Evolutionary conservation across 2,329 filamentous ascomycete genomes (phyloP).

Genomic region (Zalaria obscura): DNA sequence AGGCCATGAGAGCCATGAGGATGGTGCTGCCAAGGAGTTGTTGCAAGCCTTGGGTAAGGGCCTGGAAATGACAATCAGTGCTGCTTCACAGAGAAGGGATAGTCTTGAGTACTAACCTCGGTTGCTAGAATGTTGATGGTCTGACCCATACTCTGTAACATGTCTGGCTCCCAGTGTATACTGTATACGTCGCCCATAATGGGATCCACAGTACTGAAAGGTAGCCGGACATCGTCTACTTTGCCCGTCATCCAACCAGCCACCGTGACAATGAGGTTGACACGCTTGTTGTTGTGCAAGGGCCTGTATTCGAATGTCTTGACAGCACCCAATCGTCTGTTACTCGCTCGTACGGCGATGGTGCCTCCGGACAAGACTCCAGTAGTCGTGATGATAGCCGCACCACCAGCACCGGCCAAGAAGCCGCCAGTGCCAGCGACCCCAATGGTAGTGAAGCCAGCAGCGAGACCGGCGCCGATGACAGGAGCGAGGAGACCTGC

Average conservation of each 20-base stretch:
- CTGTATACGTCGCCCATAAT: slow-evolving; percentile 98
- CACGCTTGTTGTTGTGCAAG: slow-evolving; percentile 92
- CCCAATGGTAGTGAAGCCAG: slow-evolving; percentile 89
- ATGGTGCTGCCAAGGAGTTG: slow-evolving; percentile 88
- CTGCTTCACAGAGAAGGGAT: background rate
- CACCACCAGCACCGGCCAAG: slow-evolving; percentile 79
- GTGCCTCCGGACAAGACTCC: slow-evolving; percentile 76
- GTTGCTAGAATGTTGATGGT: slow-evolving; percentile 98
- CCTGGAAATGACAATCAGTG: slow-evolving; percentile 37
- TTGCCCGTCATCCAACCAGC: slow-evolving; percentile 99
- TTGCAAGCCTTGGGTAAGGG: slow-evolving; percentile 88
- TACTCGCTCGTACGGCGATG: slow-evolving; percentile 75
- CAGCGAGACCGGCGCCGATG: slow-evolving; percentile 85
- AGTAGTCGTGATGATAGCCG: slow-evolving; percentile 83
- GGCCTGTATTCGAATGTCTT: slow-evolving; percentile 95
- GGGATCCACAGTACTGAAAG: slow-evolving; percentile 90
- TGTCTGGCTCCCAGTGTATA: slow-evolving; percentile 93
- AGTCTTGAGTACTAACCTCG: slow-evolving; percentile 46
- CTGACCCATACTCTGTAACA: slow-evolving; percentile 94
- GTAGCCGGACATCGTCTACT: slow-evolving; percentile 86
- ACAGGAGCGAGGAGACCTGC: slow-evolving; percentile 84
- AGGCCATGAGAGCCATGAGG: slow-evolving; percentile 78
- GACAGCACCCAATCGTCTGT: slow-evolving; percentile 77
- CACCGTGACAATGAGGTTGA: slow-evolving; percentile 89
- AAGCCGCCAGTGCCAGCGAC: slow-evolving; percentile 81